Percentiles rank a stretch among this genome's conserved stretches.
phyloP scores from a whole-genome alignment of 176 grass and related monocot species.

The Ampelocalamus luodianensis region DNA sequence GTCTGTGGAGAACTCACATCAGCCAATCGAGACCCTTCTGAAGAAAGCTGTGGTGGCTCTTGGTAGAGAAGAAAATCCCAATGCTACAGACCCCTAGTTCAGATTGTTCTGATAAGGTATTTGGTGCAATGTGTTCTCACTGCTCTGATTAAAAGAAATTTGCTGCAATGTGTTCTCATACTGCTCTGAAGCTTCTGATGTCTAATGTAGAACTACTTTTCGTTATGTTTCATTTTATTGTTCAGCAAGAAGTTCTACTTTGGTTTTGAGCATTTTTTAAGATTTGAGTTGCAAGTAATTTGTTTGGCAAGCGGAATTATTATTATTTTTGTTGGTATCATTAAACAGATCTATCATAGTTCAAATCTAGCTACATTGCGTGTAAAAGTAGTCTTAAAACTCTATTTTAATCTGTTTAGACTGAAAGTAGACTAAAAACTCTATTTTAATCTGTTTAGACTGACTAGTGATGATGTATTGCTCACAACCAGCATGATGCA shows the following conservation, averaged over 20 bases:
- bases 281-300: conserved; percentile 1
- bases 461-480: background rate
- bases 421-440: background rate
- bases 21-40: conserved; percentile 67
- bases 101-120: conserved; percentile 22
- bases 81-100: conserved; percentile 41
- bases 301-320: background rate
- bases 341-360: background rate
- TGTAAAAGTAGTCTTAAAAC: background rate
- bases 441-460: background rate
- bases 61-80: conserved; percentile 75
- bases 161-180: background rate
- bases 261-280: background rate
- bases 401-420: conserved; percentile 4
- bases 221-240: background rate
- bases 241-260: conserved; percentile 13
- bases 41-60: conserved; percentile 75
- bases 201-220: background rate
- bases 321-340: background rate
- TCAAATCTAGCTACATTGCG: background rate
- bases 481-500: background rate
- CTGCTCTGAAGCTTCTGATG: background rate
- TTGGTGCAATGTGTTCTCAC: conserved; percentile 4
- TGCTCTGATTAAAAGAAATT: background rate
- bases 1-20: conserved; percentile 87